Evolutionary conservation across 2,329 filamentous ascomycete species (phyloP), one percentile per base, ranked within the genome.

Genomic region (Huntiella moniliformis): DNA sequence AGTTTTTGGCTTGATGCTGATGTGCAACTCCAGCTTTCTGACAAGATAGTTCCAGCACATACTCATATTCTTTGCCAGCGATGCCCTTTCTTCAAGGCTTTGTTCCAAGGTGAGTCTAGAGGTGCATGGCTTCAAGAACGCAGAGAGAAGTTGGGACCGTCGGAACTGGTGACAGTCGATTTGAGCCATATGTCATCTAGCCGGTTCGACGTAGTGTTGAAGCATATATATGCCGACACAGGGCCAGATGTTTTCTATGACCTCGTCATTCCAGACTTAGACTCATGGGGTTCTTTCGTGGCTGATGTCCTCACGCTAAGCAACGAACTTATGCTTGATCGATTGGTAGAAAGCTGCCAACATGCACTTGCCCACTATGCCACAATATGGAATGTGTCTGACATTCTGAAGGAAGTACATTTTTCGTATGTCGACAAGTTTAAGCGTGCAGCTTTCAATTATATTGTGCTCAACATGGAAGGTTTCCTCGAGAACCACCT

Each of bases 251-350:
- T 96, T 1, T 96, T 98, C 55, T 76, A 94, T 52, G 68, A 80
- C 31, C 71, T 91, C 4, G 71, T 80, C 12, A 71, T 74, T 33
- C 65, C 73, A 12, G 77, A 79, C 50, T 62, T 93, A 4, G 86
- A 95, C 53, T 80, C 86, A 39, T 86, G 94, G 51, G 75, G 87
- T 4, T 86, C 96, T 54, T 66, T 91, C n/a, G 71, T 95, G 6
- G 72, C 96, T 63, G 86, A 94, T 54, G 82, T 96, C 38, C 79
- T 96, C 71, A 77, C 77, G 47, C 79, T 84, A 44, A 85, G 87
- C 10, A 91, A 98, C 57, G 88, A 98, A 60, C 65, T 98, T 48
- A 95, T 98, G 87, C 71, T 98, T 40, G 86, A 95, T 57, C 73
- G 87, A 5, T 65, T 98, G 4, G 85, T 84, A 4, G 83, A 94